These are phyloP conservation scores for Boletus pseudo-olivaceus DNA, from an alignment of 768 basidiomycete species.

Conservation along the genomic window DNA sequence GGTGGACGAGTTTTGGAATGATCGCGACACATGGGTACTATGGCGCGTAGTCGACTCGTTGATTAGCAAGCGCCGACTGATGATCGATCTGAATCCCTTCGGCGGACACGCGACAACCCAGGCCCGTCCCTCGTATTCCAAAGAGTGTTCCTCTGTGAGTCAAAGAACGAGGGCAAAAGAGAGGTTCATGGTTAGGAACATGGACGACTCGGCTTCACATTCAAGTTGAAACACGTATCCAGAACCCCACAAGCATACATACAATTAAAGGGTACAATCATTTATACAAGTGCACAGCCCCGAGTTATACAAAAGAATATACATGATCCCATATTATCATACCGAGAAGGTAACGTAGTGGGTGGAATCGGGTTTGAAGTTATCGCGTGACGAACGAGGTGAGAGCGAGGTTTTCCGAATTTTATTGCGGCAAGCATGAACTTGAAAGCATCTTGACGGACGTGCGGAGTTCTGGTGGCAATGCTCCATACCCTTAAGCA, in stretches of 20 bases:
- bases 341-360: slow-evolving; percentile 15
- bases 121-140: too few species aligned
- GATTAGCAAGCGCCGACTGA: neutral
- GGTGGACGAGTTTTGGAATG: neutral
- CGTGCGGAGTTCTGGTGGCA: slow-evolving; percentile 1
- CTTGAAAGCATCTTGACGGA: slow-evolving; percentile 15
- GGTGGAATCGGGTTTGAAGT: slow-evolving; percentile 12
- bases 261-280: slow-evolving; percentile 16
- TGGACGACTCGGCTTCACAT: neutral
- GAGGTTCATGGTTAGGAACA: neutral
- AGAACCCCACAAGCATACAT: slow-evolving; percentile 16
- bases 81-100: neutral
- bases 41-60: too few species aligned
- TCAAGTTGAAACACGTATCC: slow-evolving; percentile 1
- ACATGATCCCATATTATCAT: slow-evolving; percentile 30
- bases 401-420: slow-evolving; percentile 2
- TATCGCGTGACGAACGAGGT: slow-evolving; percentile 16
- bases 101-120: too few species aligned
- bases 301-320: slow-evolving; percentile 31
- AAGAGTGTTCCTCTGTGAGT: neutral
- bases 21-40: neutral
- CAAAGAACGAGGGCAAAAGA: neutral
- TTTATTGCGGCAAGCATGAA: slow-evolving; percentile 9
- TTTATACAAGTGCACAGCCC: slow-evolving; percentile 23
- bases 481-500: slow-evolving; percentile 12